These are phyloP conservation scores for Priceomyces fermenticarens DNA, from an alignment of 805 yeast species.

Conservation along the genomic window DNA sequence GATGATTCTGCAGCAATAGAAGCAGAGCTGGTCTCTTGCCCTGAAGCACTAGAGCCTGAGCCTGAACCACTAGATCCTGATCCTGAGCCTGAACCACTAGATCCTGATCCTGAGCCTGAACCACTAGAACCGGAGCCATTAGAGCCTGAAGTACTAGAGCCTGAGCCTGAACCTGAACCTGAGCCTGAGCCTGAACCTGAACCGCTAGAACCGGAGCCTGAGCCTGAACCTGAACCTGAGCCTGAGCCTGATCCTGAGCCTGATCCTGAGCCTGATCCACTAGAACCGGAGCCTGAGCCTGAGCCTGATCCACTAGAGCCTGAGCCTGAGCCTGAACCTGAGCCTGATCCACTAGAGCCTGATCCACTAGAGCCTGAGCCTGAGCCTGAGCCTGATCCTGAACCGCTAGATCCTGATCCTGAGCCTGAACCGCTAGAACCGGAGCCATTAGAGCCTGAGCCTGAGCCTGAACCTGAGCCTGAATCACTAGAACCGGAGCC, in stretches of 20 bases:
- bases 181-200: slow-evolving; percentile 6
- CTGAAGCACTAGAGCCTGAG: slow-evolving; percentile 2
- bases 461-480: slow-evolving; percentile 10
- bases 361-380: slow-evolving; percentile 16
- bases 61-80: slow-evolving; percentile 6
- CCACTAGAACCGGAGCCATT: slow-evolving; percentile 11
- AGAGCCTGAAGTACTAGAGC: slow-evolving; percentile 4
- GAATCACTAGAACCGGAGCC: slow-evolving; percentile 15
- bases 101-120: slow-evolving; percentile 16
- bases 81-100: slow-evolving; percentile 11
- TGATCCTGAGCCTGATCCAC: slow-evolving; percentile 3
- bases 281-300: slow-evolving; percentile 14
- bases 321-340: slow-evolving; percentile 11
- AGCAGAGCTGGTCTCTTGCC: slow-evolving; percentile 7
- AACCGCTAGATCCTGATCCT: slow-evolving; percentile 9
- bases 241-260: neutral
- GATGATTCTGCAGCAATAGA: slow-evolving; percentile 1
- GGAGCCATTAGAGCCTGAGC: slow-evolving; percentile 11
- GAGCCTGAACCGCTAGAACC: slow-evolving; percentile 7
- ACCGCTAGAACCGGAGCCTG: slow-evolving; percentile 15
- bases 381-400: slow-evolving; percentile 15
- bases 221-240: slow-evolving; percentile 7
- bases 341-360: slow-evolving; percentile 11
- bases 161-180: neutral
- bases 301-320: slow-evolving; percentile 9